Base-by-base conservation (phyloP, 306 rosid species). In the Rosa multiflora region DNA sequence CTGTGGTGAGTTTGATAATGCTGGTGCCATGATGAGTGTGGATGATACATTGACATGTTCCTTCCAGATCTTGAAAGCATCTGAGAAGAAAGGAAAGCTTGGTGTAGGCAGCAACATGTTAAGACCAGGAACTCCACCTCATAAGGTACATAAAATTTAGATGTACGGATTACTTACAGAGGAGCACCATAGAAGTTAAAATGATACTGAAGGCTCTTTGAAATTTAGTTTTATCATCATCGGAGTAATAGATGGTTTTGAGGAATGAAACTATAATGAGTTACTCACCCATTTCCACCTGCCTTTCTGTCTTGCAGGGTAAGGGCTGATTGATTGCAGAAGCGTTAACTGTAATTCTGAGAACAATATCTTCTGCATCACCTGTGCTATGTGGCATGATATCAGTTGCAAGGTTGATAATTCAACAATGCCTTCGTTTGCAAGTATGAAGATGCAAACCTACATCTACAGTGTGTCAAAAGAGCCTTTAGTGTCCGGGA, bases 21-120 rank as follows among this genome's bases (percentile, higher is more conserved):
- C 89, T 66, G 91, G 91, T 83, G 91, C 91, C 21, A 88, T 85
- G 89, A 88, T 88, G 91, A 88, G 91, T 58, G 91, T 88, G 77
- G 91, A 88, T 81, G 91, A 88, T 82, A 72, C 89, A 12, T 81
- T 88, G 87, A 88, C 91, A 5, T 88, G 91, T 64, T 88, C 91
- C 35, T 88, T 88, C 85, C 91, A 88, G 83, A 88, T 88, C 64
- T 85, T 88, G 47, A 88, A 85, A 81, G 79, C 91, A 64, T 83
- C 87, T 18, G 91, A 88, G 68, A 88, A 88, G 83, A 88, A 88
- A 66, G 89, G 87, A 58, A 88, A 81, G 77, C 37, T 53, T 44
- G 89, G 85, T 35, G 35, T 83, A 37, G 82, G 82, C 67, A 80
- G 76, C 82, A 83, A 78, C 83, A 39, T 72, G 71, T 35, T 75